Base-by-base conservation (phyloP, 257 asterid species). In the Scutellaria galericulata region DNA sequence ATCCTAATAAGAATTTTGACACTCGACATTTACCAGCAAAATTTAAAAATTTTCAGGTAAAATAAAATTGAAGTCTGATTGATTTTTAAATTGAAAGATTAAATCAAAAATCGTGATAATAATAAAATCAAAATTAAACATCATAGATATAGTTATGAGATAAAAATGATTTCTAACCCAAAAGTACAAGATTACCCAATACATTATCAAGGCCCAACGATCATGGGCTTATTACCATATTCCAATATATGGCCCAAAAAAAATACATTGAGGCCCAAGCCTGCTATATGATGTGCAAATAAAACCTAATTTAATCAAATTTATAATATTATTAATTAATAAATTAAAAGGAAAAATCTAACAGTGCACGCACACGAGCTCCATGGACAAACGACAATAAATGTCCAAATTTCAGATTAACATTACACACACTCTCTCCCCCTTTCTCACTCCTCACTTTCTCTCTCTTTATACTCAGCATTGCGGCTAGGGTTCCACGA, bases 401-500 rank as follows among this genome's bases (percentile, higher is more conserved):
- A 68, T 74, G 46, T 46, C 14, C 41, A 40, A 67, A 52, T 50
- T 59, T 51, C 54, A 67, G 70, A 69, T 62, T 64, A 14, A 56
- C 41, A 46, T 67, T 37, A 40, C 77, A 8, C 57, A 5, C 66
- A 44, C 53, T 50, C 76, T 53, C 78, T n/a, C 48, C 37, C 41
- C 4, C 6, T 39, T 31, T 8, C 71, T 62, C 60, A 20, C 76
- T 45, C 82, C 9, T 59, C 59, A 5, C 69, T 68, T 53, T 18
- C 77, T 54, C 84, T 57, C 60, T 46, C 41, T 68, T 31, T 61
- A 27, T 12, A 3, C 70, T 37, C 63, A 64, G 68, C 70, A 75
- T 79, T 81, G 90, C 94, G 90, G 96, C 97, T 91, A 91, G 96
- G 97, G 94, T 89, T 91, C 84, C 84, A 9, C 72, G 72, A 20